A percentile compares a stretch with the other conserved stretches of the same genome.
These are phyloP conservation scores for Ilyonectria destructans DNA, from an alignment of 2,329 filamentous ascomycete genomes.

Conservation along the genomic window DNA sequence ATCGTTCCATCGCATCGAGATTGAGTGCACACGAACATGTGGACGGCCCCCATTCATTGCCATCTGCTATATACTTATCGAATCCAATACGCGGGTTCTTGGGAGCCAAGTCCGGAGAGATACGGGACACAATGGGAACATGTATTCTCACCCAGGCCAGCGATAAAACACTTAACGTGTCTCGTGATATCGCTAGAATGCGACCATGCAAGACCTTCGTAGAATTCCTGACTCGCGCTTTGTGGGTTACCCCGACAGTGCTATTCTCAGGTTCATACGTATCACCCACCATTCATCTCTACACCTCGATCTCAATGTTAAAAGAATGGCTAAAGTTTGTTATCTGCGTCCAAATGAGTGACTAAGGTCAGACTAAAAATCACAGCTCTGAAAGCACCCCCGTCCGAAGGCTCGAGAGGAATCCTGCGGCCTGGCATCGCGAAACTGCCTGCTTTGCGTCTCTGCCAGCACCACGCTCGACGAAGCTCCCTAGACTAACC, in stretches of 20 bases:
- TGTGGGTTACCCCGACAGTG: neutral
- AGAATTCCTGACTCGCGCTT: neutral
- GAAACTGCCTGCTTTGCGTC: constrained; percentile 24
- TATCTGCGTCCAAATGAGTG: constrained; percentile 46
- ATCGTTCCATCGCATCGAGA: neutral
- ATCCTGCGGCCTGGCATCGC: constrained; percentile 29
- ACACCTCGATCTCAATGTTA: neutral
- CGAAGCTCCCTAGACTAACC: constrained; percentile 10
- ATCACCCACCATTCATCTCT: neutral
- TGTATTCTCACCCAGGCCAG: neutral
- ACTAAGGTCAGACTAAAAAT: constrained; percentile 44
- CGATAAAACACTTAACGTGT: neutral
- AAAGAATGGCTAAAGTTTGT: constrained; percentile 48
- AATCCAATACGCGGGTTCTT: no score
- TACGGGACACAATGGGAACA: no score
- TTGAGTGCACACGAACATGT: neutral
- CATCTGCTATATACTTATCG: neutral
- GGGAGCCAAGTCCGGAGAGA: no score
- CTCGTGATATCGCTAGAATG: neutral
- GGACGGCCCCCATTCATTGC: neutral
- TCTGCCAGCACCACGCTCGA: constrained; percentile 33
- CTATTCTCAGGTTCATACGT: neutral
- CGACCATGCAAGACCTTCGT: no score
- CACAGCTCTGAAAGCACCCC: constrained; percentile 38
- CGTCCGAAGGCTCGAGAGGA: constrained; percentile 31